Evolutionary conservation across 2,329 filamentous ascomycete species (phyloP), one percentile per base, ranked within the genome.

Genomic region (Aspergillus udagawae): DNA sequence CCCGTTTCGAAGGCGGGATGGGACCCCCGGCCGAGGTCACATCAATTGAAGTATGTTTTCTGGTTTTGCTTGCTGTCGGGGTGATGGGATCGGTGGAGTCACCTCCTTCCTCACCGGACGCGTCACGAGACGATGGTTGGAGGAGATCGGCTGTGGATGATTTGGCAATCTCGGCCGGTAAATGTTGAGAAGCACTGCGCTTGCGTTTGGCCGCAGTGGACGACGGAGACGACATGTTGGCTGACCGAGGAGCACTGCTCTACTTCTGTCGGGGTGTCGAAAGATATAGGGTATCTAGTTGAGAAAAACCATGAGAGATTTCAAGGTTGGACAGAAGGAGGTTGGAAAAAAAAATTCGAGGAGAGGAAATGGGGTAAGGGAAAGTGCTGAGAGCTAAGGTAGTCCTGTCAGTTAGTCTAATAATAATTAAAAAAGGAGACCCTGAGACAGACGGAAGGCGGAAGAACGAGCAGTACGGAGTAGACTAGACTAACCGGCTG

Each of bases 61-160:
- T 83, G 72, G 85, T 83, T 65, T 83, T 84, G 55, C 65, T 60
- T 25, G 63, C 61, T 9, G 65, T 48, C 2, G 65, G 59, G 49
- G 62, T 63, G 29, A 58, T 73, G 42, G 80, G 77, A 38, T 80
- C 82, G 53, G 89, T 84, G 17, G 87, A 87, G 64, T 90, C 90
- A 67, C 89, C 87, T 67, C 85, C 87, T 71, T 93, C 91, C 77
- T 96, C 90, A 63, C 83, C 89, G 17, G 90, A 93, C 59, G 89
- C 90, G 77, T 95, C 90, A 70, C 89, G 85, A 38, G 90, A 92
- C 20, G 89, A 91, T 38, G 89, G 82, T 72, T 87, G 85, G 64
- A 87, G 82, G 51, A 86, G 80, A 69, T 88, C 84, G 54, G 85
- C 82, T 57, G 83, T 77, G 65, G 77, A 70, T 60, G 79, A 70